Conservation (phyloP, 768 basidiomycete genomes). For the Trametes coccinea region DNA sequence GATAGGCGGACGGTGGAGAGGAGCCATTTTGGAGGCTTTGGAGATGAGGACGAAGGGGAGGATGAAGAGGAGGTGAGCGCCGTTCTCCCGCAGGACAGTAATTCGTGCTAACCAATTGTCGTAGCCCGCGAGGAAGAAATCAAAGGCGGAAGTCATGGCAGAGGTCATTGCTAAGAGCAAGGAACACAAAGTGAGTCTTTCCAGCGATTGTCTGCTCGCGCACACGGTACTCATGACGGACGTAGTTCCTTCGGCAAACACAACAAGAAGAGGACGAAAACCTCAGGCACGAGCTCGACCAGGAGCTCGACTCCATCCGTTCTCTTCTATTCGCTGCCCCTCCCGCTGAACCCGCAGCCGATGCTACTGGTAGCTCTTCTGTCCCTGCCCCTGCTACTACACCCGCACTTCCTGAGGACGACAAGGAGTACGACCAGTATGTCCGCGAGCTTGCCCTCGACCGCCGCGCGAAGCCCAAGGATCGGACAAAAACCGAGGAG, state of each 20-base stretch:
- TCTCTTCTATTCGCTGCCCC: constrained; percentile 61
- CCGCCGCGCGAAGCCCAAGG: constrained; percentile 88
- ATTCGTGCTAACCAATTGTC: constrained; percentile 4
- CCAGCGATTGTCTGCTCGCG: neutral
- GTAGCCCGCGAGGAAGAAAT: constrained; percentile 82
- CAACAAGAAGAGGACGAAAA: constrained; percentile 85
- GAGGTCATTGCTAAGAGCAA: constrained; percentile 99
- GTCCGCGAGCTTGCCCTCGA: constrained; percentile 94
- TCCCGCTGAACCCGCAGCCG: constrained; percentile 36
- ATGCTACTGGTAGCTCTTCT: neutral
- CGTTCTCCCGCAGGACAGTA: neutral
- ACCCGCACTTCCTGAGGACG: constrained; percentile 28
- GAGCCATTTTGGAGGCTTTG: constrained; percentile 87
- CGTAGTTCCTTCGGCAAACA: constrained; percentile 81
- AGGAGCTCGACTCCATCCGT: constrained; percentile 80
- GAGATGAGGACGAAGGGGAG: constrained; percentile 53
- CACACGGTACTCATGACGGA: neutral
- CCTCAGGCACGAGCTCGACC: constrained; percentile 84
- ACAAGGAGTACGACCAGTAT: constrained; percentile 85
- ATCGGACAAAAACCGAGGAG: constrained; percentile 95
- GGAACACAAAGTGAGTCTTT: constrained; percentile 74
- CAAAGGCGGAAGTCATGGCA: constrained; percentile 95
- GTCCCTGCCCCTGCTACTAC: neutral
- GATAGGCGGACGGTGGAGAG: constrained; percentile 63
- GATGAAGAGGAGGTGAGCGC: constrained; percentile 47